A percentile compares a stretch with the other conserved stretches of the same genome.
Conservation (phyloP, 345 rosid species). For the Nephelium lappaceum region DNA sequence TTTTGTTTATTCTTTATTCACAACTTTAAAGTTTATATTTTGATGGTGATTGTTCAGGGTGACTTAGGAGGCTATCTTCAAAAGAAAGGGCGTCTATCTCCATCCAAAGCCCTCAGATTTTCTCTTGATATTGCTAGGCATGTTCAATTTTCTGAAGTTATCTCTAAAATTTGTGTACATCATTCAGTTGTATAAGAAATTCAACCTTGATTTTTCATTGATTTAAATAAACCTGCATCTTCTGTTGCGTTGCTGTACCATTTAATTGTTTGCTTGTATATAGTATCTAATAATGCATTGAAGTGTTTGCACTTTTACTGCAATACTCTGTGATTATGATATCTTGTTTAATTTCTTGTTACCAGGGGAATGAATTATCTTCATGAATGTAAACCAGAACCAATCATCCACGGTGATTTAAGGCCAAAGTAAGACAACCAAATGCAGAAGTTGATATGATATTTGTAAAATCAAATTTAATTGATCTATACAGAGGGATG, state of each 20-base stretch:
- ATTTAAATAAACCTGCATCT: not conserved
- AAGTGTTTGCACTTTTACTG: not conserved
- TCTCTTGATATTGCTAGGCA: slow-evolving; percentile 93
- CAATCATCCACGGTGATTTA: slow-evolving; percentile 84
- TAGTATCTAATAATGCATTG: not conserved
- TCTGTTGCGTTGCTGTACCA: not conserved
- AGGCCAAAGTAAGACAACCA: slow-evolving; percentile 90
- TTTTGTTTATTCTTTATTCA: not conserved
- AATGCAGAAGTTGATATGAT: slow-evolving; percentile 46
- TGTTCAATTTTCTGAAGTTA: slow-evolving; percentile 22
- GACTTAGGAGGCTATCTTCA: slow-evolving; percentile 78
- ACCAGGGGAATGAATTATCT: slow-evolving; percentile 78
- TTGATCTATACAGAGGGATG: slow-evolving; percentile 20
- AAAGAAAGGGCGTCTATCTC: slow-evolving; percentile 90
- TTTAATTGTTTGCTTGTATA: not conserved
- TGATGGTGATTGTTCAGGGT: slow-evolving; percentile 58
- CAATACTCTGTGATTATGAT: slow-evolving; percentile 11
- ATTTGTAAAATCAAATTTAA: slow-evolving; percentile 18
- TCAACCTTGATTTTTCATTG: not conserved
- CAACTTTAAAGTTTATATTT: not conserved
- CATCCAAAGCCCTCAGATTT: slow-evolving; percentile 75
- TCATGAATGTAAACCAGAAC: slow-evolving; percentile 84
- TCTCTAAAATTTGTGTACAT: slow-evolving; percentile 4
- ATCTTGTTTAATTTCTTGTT: slow-evolving; percentile 31
- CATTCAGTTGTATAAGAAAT: slow-evolving; percentile 3